Percentiles rank a stretch among this genome's conserved stretches.
phyloP scores from a whole-genome alignment of 345 rosid genomes.

The Cardamine occulta region DNA sequence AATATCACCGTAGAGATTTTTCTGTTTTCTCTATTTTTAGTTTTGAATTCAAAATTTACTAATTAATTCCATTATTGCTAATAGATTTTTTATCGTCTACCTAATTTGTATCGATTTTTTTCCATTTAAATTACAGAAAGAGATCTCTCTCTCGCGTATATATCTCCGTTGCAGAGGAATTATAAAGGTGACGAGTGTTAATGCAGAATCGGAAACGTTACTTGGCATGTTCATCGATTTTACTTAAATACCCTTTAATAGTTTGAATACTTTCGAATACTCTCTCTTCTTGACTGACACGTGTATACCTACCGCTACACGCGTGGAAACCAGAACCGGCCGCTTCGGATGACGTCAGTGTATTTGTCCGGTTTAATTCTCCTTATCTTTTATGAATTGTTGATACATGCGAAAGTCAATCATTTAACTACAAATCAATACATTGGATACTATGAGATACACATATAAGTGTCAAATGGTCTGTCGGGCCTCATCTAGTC shows the following conservation, averaged over 20 bases:
- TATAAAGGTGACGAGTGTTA: slow-evolving; percentile 42
- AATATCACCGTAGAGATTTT: slow-evolving; percentile 2
- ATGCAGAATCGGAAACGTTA: slow-evolving; percentile 41
- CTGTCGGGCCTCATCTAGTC: too few species aligned
- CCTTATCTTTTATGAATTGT: neutral
- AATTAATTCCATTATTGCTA: neutral
- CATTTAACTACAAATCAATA: neutral
- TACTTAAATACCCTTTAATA: slow-evolving; percentile 8
- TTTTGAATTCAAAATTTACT: neutral
- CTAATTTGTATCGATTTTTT: neutral
- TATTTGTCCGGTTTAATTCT: slow-evolving; percentile 23
- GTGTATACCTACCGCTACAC: slow-evolving; percentile 34
- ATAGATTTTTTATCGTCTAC: neutral
- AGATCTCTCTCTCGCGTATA: slow-evolving; percentile 3
- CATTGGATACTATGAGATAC: slow-evolving; percentile 16
- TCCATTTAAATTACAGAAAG: slow-evolving; percentile 13
- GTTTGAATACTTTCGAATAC: neutral
- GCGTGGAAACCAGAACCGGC: slow-evolving; percentile 36
- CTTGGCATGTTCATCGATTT: slow-evolving; percentile 19
- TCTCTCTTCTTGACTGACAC: neutral
- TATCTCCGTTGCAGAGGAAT: slow-evolving; percentile 8
- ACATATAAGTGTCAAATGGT: neutral
- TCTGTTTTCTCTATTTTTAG: neutral
- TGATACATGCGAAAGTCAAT: neutral
- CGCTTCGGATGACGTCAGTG: slow-evolving; percentile 35